Base-by-base conservation (phyloP, 441 rosid genomes). In the Kokia cookei region DNA sequence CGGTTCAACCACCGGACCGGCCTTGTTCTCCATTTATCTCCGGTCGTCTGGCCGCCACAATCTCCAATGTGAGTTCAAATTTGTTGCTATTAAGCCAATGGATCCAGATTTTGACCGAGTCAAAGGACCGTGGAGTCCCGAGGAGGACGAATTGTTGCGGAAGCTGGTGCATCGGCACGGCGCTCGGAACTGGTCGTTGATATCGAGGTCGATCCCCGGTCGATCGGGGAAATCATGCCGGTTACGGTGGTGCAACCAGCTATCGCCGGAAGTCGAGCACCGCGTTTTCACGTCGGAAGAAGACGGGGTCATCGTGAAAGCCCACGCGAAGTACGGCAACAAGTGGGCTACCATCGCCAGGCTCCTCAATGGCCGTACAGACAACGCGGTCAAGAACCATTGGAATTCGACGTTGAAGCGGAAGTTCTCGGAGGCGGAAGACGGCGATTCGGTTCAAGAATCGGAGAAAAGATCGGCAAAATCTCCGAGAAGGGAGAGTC, bases 201-300 rank as follows among this genome's bases (percentile, higher is more conserved):
- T 86, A 12, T 79, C 87, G 74, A 79, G 72, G 32, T 76, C 81
- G 9, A 80, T 88, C 32, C 78, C 81, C 8, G 90, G 87, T 3
- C 79, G 88, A 50, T 81, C 92, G 50, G 87, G 86, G 48, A 86
- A 88, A 63, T 88, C 92, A 0, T 88, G 90, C 65, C 80, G 92
- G 50, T 80, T 86, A 17, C 83, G 89, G 6, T 88, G 92, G 92
- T 86, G 84, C 61, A 86, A 88, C 53, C 92, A 86, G 86, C 81
- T 88, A 7, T 81, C 89, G 0, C 90, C 89, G 37, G 79, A 62
- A 80, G 84, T 88, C 4, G 84, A 81, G 69, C 90, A 80, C 78
- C 82, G 84, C 17, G 8, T 82, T 1, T 88, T 88, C 50, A 71
- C 89, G 19, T 54, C 82, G 24, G 86, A 86, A 65, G 92, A 88